phyloP scores from a whole-genome alignment of 2,329 filamentous ascomycete species.

The Massarina eburnea region DNA sequence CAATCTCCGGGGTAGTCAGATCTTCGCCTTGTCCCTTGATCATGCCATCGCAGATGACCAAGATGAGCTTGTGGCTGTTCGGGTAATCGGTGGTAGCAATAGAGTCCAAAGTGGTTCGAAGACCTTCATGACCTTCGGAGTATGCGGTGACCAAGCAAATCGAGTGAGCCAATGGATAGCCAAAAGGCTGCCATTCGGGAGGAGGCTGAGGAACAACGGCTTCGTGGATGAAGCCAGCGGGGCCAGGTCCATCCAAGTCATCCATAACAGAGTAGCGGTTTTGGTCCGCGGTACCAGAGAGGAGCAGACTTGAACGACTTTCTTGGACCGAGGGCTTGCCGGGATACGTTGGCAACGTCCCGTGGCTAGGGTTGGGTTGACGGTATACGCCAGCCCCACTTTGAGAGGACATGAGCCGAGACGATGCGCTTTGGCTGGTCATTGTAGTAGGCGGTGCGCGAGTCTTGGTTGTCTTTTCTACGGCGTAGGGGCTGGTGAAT shows the following conservation, averaged over 20 bases:
- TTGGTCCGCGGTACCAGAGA: slow-evolving; percentile 46
- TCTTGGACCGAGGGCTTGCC: slow-evolving; percentile 34
- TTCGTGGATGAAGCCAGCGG: slow-evolving; percentile 94
- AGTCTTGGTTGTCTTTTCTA: slow-evolving; percentile 61
- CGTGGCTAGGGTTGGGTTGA: slow-evolving; percentile 58
- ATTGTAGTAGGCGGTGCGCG: slow-evolving; percentile 79
- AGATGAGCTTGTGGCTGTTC: slow-evolving; percentile 96
- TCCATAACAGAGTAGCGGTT: slow-evolving; percentile 56
- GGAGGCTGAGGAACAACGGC: slow-evolving; percentile 94
- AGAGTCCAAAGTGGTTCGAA: slow-evolving; percentile 92
- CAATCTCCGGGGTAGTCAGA: slow-evolving; percentile 85
- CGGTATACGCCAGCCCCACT: slow-evolving; percentile 63
- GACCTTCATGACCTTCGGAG: slow-evolving; percentile 89
- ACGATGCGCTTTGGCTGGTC: slow-evolving; percentile 81
- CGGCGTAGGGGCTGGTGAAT: slow-evolving; percentile 87
- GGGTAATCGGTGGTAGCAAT: slow-evolving; percentile 98
- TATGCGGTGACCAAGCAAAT: slow-evolving; percentile 97
- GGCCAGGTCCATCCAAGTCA: slow-evolving; percentile 72
- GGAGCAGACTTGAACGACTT: slow-evolving; percentile 47
- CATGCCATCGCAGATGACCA: slow-evolving; percentile 95
- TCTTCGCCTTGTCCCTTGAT: slow-evolving; percentile 94
- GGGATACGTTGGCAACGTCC: slow-evolving; percentile 54
- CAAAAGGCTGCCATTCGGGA: slow-evolving; percentile 95
- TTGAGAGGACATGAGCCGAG: slow-evolving; percentile 66
- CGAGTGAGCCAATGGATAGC: slow-evolving; percentile 88